Conservation (phyloP, 148 eudicot species). For the Rhododendron williamsianum region DNA sequence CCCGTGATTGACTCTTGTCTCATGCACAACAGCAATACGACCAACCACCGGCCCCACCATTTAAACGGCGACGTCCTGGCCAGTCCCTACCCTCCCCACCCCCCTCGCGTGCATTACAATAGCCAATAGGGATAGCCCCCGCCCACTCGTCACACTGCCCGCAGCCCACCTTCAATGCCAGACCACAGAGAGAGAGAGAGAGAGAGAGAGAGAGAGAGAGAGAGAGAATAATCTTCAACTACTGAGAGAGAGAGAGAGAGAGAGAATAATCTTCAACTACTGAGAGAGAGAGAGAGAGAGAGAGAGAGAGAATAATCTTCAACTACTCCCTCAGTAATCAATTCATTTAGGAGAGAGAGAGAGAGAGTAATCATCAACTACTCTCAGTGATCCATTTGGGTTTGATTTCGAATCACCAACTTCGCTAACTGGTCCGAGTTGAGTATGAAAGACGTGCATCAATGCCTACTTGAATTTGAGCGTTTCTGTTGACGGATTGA, state of each 20-base stretch:
- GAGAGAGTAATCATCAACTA: background rate
- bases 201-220: background rate
- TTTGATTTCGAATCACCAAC: conserved; percentile 5
- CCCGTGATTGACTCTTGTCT: background rate
- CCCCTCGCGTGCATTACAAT: too few relatives aligned
- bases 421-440: background rate
- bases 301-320: background rate
- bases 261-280: background rate
- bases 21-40: background rate
- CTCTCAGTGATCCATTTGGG: background rate
- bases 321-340: too few relatives aligned
- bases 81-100: background rate
- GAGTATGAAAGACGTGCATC: too few relatives aligned
- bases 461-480: background rate
- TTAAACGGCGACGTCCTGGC: background rate
- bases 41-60: background rate
- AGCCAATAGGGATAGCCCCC: too few relatives aligned
- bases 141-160: background rate
- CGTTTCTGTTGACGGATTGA: background rate
- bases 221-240: background rate
- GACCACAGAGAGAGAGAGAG: background rate
- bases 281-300: background rate
- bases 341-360: background rate
- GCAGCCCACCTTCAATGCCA: background rate
- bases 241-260: background rate